Evolutionary conservation across 2,329 filamentous ascomycete species (phyloP).

Genomic region (Juglanconis juglandina): DNA sequence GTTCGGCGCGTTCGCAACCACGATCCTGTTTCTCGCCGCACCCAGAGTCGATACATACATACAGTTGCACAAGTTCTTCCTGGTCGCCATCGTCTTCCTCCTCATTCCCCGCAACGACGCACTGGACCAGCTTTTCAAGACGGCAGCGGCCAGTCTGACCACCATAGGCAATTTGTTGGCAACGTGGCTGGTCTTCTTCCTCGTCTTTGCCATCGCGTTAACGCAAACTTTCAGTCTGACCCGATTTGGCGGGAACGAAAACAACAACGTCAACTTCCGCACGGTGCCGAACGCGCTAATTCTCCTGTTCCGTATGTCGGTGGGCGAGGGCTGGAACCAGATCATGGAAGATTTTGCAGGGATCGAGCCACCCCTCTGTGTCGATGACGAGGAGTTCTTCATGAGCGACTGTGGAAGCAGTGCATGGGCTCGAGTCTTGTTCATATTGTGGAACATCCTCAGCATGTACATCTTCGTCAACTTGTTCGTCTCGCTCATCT

Average conservation of each 20-base stretch:
- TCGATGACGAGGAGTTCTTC: constrained; percentile 68
- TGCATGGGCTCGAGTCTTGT: constrained; percentile 82
- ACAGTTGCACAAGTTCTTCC: constrained; percentile 87
- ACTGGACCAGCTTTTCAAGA: constrained; percentile 97
- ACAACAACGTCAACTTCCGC: constrained; percentile 82
- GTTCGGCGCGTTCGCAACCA: constrained; percentile 74
- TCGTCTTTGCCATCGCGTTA: constrained; percentile 93
- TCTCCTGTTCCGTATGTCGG: constrained; percentile 86
- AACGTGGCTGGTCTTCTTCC: constrained; percentile 95
- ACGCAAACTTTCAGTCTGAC: constrained; percentile 96
- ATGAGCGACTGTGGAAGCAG: constrained; percentile 89
- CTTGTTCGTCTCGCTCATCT: constrained; percentile 96
- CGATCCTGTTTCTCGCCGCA: constrained; percentile 68
- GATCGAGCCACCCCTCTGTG: constrained; percentile 77
- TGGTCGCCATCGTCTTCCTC: constrained; percentile 84
- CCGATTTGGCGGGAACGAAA: constrained; percentile 71
- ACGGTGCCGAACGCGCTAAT: constrained; percentile 93
- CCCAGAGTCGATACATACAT: constrained; percentile 61
- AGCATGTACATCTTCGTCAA: constrained; percentile 99
- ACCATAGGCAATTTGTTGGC: constrained; percentile 88
- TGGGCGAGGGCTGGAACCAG: constrained; percentile 93
- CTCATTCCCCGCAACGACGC: constrained; percentile 96
- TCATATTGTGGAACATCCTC: constrained; percentile 96
- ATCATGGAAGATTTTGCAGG: constrained; percentile 93
- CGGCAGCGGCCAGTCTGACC: constrained; percentile 86